Percentiles rank a stretch among this genome's conserved stretches.
These are phyloP conservation scores for Pseudonitzschia delicatissima DNA, from an alignment of 108 stramenopile genomes.

Conservation along the genomic window DNA sequence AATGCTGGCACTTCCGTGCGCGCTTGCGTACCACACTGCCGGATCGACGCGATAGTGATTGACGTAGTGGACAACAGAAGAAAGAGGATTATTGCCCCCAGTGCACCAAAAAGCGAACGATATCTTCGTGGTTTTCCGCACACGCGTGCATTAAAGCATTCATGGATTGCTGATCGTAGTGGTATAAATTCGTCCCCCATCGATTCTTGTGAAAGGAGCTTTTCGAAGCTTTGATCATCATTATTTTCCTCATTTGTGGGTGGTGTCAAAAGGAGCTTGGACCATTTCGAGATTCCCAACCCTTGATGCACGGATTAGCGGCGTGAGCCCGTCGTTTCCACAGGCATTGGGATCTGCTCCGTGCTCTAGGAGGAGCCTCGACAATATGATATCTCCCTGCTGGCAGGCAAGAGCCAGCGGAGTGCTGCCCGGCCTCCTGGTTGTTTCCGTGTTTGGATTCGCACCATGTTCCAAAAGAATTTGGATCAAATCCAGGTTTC, in stretches of 20 bases:
- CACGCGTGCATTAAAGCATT: conserved; percentile 31
- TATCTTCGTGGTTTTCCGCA: not conserved
- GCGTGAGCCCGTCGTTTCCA: conserved; percentile 16
- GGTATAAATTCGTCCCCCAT: conserved; percentile 9
- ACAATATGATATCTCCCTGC: not conserved
- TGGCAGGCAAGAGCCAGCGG: not conserved
- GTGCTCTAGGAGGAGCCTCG: not conserved
- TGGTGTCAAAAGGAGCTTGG: not conserved
- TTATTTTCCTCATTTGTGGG: not conserved
- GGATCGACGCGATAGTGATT: conserved; percentile 28
- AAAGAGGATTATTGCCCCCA: not conserved
- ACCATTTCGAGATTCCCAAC: conserved; percentile 1
- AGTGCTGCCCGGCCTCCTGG: not conserved
- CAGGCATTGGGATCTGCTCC: conserved; percentile 8
- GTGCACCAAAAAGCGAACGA: not conserved
- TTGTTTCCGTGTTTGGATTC: not conserved
- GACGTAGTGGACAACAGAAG: conserved; percentile 1
- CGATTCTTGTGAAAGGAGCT: not conserved
- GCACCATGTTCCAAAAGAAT: not conserved
- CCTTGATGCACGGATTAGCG: conserved; percentile 15
- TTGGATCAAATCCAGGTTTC: not conserved
- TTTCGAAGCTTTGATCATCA: not conserved
- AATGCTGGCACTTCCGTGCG: conserved; percentile 18
- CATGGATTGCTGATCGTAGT: conserved; percentile 30
- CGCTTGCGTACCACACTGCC: conserved; percentile 25